A percentile compares a stretch with the other conserved stretches of the same genome.
Conservation (phyloP, 805 yeast species). For the Saccharomycodes ludwigii region DNA sequence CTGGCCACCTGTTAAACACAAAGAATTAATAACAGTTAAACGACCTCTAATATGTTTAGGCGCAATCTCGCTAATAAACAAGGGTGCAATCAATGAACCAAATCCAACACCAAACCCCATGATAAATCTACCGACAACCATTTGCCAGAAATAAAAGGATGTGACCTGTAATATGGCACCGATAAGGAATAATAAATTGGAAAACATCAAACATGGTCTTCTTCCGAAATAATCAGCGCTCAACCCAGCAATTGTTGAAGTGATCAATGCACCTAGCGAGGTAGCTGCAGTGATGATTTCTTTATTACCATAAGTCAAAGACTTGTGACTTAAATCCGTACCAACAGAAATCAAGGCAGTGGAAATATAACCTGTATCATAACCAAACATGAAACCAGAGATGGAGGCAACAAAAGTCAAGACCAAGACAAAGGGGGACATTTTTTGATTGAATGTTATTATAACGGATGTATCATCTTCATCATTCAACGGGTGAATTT, state of each 20-base stretch:
- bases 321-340: constrained; percentile 49
- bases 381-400: constrained; percentile 95
- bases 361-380: constrained; percentile 94
- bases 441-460: constrained; percentile 37
- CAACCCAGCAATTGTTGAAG: constrained; percentile 68
- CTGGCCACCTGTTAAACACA: constrained; percentile 93
- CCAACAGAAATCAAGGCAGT: constrained; percentile 83
- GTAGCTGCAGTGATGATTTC: constrained; percentile 92
- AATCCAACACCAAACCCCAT: constrained; percentile 97
- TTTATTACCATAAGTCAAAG: constrained; percentile 63
- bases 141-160: constrained; percentile 72
- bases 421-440: constrained; percentile 51
- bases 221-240: constrained; percentile 79
- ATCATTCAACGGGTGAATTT: constrained; percentile 28
- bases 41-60: constrained; percentile 89
- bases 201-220: constrained; percentile 69
- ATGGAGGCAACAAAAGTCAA: constrained; percentile 72
- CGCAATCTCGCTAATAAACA: constrained; percentile 84
- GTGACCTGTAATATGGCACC: constrained; percentile 83
- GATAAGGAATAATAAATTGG: constrained; percentile 67
- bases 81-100: constrained; percentile 89
- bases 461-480: constrained; percentile 38
- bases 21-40: constrained; percentile 73
- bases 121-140: constrained; percentile 83
- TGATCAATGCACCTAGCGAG: constrained; percentile 80